Percentiles rank a stretch among this genome's conserved stretches.
phyloP scores from a whole-genome alignment of 2,329 filamentous ascomycete genomes.

The Talaromyces sp. region DNA sequence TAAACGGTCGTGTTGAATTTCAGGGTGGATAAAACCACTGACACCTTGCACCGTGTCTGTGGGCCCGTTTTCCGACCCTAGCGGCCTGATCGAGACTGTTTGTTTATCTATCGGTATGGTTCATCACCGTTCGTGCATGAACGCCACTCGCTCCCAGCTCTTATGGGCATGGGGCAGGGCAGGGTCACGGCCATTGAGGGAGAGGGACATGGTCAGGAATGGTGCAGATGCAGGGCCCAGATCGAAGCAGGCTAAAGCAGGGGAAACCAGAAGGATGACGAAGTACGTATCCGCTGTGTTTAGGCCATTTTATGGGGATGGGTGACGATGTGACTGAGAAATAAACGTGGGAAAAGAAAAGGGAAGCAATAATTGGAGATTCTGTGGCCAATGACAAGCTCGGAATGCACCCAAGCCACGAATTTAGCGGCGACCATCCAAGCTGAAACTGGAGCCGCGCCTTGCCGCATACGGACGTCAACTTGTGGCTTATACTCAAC shows the following conservation, averaged over 20 bases:
- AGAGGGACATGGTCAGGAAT: not conserved
- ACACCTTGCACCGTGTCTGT: not conserved
- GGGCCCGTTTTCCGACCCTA: not conserved
- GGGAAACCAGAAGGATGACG: not conserved
- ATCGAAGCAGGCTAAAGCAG: not conserved
- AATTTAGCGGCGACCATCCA: not conserved
- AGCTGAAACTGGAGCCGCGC: conserved; percentile 17
- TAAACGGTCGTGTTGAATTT: not conserved
- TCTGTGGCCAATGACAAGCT: conserved; percentile 1
- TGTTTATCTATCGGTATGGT: conserved; percentile 4
- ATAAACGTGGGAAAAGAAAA: conserved; percentile 1
- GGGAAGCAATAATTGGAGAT: not conserved
- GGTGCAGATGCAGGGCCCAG: not conserved
- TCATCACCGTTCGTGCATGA: not conserved
- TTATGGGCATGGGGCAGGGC: not conserved
- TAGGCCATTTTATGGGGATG: conserved; percentile 2
- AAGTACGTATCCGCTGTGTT: not conserved
- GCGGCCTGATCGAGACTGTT: not conserved
- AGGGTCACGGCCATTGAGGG: not conserved
- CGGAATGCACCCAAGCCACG: not conserved
- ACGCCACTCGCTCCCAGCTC: conserved; percentile 11
- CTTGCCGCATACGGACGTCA: not conserved
- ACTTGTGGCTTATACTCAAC: not conserved
- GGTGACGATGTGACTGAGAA: conserved; percentile 1
- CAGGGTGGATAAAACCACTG: not conserved